Evolutionary conservation across 1,139 yeast species (phyloP).

Genomic region (Geotrichum siamense): DNA sequence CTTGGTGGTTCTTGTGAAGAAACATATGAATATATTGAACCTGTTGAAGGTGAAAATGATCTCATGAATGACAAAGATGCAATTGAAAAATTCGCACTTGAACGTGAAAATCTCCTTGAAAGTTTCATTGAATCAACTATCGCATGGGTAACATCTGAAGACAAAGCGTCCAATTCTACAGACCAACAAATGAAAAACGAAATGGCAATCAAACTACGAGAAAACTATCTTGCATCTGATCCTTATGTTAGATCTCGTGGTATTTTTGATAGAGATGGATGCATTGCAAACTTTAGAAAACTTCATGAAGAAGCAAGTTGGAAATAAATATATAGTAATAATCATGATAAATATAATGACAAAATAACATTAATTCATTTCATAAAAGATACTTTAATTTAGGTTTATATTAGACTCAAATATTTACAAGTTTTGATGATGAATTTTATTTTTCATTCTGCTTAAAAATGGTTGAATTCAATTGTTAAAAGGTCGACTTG

Average conservation of each 20-base stretch:
- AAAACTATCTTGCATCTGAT: constrained; percentile 57
- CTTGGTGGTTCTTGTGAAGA: constrained; percentile 61
- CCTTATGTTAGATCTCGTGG: constrained; percentile 68
- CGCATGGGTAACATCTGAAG: constrained; percentile 55
- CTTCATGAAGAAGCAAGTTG: constrained; percentile 10
- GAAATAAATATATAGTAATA: too few relatives aligned
- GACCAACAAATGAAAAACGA: constrained; percentile 44
- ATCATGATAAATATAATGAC: too few relatives aligned
- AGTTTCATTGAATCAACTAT: constrained; percentile 52
- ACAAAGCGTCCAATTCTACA: constrained; percentile 39
- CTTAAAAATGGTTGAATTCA: too few relatives aligned
- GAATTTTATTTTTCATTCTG: too few relatives aligned
- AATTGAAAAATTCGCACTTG: constrained; percentile 38
- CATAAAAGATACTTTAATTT: too few relatives aligned
- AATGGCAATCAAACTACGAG: constrained; percentile 44
- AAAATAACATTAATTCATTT: too few relatives aligned
- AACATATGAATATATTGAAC: constrained; percentile 50
- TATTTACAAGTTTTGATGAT: too few relatives aligned
- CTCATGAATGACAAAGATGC: constrained; percentile 39
- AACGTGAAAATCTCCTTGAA: constrained; percentile 44
- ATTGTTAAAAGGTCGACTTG: too few relatives aligned
- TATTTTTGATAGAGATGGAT: constrained; percentile 55
- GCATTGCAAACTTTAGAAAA: constrained; percentile 23
- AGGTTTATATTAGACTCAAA: too few relatives aligned
- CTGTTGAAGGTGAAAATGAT: constrained; percentile 46